Base-by-base conservation (phyloP, 2,329 filamentous ascomycete species). In the Albifimbria verrucaria region DNA sequence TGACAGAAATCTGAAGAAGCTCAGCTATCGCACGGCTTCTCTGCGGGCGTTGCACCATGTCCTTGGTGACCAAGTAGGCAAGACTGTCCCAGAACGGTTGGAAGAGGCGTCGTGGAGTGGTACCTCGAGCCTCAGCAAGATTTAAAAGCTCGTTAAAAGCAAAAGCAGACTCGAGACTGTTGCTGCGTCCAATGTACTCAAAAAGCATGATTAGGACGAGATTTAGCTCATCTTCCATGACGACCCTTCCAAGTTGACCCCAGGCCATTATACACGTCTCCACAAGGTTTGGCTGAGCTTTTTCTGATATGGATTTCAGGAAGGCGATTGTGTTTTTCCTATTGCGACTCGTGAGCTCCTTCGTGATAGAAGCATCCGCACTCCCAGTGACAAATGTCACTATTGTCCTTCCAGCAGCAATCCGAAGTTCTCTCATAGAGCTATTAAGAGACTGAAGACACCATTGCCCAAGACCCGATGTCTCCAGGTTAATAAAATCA, bases 11-110 rank as follows among this genome's bases (percentile, higher is more conserved):
- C 49, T 87, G 85, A 36, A 97, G 77, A 25, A 97, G 72, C 58
- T 96, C 91, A 22, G 92, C 90, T 48, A 97, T 79, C 44, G 88
- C 80, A 52, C 89, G 85, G 46, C 86, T 87, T 64, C 92, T 88
- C 62, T 94, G 90, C n/a, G 94, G 93, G 46, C 88, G 83, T 47
- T 82, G 79, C 21, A 87, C 79, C 55, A 97, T 80, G 61, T 96
- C 90, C 66, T 92, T 93, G 24, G 94, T 87, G 2, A 90, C 86
- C 48, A 87, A 82, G 54, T 93, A 88, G 1, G 91, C 92, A 44
- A 99, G 77, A 25, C 83, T 93, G 59, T 85, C 84, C 92, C 93
- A 97, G 68, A 92, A 97, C 1, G 93, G 92, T 52, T 87, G 85
- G 52, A 97, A 87, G 0, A 99, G 75, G 17, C 85, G 83, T 24